Evolutionary conservation across 208 protist species (phyloP), one percentile per base, ranked within the genome.

Genomic region (Leishmania arabica): DNA sequence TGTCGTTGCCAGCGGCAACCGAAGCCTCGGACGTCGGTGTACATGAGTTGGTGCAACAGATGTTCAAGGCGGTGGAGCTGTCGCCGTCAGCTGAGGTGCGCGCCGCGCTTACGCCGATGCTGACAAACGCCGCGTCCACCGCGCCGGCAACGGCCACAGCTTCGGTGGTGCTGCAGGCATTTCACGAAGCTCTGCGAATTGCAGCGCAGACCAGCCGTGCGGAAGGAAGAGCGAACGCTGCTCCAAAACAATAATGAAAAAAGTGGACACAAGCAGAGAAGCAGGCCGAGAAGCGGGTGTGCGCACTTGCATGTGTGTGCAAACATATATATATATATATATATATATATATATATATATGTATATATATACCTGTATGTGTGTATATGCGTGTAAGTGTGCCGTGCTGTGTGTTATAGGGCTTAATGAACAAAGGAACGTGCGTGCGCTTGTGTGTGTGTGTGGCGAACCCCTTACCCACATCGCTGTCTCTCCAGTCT

Each of bases 101-200:
- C 5, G 34, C 68, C 17, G 56, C 66, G 15, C 60, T 85, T 11
- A 42, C 75, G 31, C 77, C 82, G 3, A 42, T 85, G n/a, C 73
- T 85, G 34, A 13, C 37, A 15, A 56, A 21, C 62, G 7, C 37
- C 31, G 64, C 19, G 76, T 34, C 37, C 24, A 75, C 49, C 3
- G 24, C 9, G n/a, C 15, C 62, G 2, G 68, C n/a, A 40, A 7
- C 70, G 27, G 64, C 69, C 19, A 72, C 69, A 42, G 40, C 66
- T 1, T 60, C 64, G 74, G 53, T 64, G 74, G 74, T 51, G 53
- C 60, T 85, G 21, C 42, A 74, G 40, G 82, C 77, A 6, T 85
- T 85, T 77, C 77, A 75, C 42, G 82, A 78, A 64, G 77, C 77
- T 31, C 73, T 85, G 3, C 82, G 82, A 21, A 77, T 85, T 31